Conservation (phyloP, 768 basidiomycete species). For the Grammothele lineata region DNA sequence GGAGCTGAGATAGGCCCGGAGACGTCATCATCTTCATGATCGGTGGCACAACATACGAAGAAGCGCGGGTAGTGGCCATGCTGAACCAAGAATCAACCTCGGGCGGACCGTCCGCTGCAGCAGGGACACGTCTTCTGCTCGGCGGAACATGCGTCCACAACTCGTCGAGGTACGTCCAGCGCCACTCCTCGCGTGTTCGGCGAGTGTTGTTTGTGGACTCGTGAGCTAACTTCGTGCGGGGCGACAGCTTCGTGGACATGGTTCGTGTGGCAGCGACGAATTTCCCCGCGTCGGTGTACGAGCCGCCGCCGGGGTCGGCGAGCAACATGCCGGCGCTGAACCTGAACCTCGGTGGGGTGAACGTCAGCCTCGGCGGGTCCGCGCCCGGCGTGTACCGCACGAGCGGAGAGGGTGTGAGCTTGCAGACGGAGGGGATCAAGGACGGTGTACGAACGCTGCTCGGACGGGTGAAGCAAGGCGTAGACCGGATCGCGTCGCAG, state of each 20-base stretch:
- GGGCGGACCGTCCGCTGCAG: slow-evolving; percentile 37
- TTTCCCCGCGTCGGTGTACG: slow-evolving; percentile 65
- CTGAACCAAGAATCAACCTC: slow-evolving; percentile 78
- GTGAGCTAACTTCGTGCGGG: slow-evolving; percentile 7
- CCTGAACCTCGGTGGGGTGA: slow-evolving; percentile 88
- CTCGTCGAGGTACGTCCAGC: slow-evolving; percentile 78
- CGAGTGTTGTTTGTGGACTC: slow-evolving; percentile 6
- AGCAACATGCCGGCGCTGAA: slow-evolving; percentile 78
- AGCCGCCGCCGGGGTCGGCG: slow-evolving; percentile 71
- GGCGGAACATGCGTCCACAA: slow-evolving; percentile 97
- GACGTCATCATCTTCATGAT: slow-evolving; percentile 97
- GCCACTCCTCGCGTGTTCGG: neutral
- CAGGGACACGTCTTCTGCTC: slow-evolving; percentile 75
- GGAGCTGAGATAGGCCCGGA: slow-evolving; percentile 28
- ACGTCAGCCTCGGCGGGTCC: slow-evolving; percentile 88
- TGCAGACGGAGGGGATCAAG: slow-evolving; percentile 83
- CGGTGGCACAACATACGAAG: slow-evolving; percentile 95
- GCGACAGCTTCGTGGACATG: slow-evolving; percentile 81
- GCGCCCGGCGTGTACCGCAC: slow-evolving; percentile 84
- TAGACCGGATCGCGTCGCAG: slow-evolving; percentile 50
- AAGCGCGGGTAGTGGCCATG: slow-evolving; percentile 79
- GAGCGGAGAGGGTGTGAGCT: slow-evolving; percentile 58
- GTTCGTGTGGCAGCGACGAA: slow-evolving; percentile 62
- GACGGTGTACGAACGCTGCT: slow-evolving; percentile 86
- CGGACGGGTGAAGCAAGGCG: slow-evolving; percentile 86